phyloP scores from a whole-genome alignment of 2,329 filamentous ascomycete genomes.

The Penicillium sp. region DNA sequence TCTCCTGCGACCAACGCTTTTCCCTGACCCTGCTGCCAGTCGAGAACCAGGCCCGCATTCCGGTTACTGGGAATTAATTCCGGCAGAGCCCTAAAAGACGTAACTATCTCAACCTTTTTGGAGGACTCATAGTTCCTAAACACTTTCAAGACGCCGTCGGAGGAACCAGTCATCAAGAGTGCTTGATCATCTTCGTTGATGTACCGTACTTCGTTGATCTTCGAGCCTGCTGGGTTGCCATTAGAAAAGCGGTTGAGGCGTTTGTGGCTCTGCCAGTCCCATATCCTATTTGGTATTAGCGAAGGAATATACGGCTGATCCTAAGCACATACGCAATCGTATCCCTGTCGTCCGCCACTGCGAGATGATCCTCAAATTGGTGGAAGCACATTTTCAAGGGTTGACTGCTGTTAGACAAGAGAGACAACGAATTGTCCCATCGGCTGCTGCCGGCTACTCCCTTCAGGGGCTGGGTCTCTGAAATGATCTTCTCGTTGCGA shows the following conservation, averaged over 20 bases:
- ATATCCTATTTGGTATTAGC: constrained; percentile 53
- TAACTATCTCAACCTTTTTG: constrained; percentile 70
- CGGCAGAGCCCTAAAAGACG: constrained; percentile 81
- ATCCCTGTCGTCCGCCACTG: constrained; percentile 86
- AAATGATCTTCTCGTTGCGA: constrained; percentile 83
- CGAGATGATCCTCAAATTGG: constrained; percentile 92
- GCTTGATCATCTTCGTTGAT: constrained; percentile 98
- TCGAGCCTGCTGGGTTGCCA: constrained; percentile 80
- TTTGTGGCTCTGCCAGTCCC: constrained; percentile 78
- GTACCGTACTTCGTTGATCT: constrained; percentile 88
- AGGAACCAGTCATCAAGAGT: constrained; percentile 86
- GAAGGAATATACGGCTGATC: too few species aligned
- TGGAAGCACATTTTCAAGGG: constrained; percentile 91
- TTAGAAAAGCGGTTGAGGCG: constrained; percentile 82
- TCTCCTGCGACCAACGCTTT: constrained; percentile 92
- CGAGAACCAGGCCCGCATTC: constrained; percentile 90
- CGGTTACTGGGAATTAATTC: constrained; percentile 90
- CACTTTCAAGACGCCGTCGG: constrained; percentile 85
- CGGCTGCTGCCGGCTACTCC: constrained; percentile 72
- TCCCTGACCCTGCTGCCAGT: constrained; percentile 97
- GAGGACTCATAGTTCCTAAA: constrained; percentile 84
- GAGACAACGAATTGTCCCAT: constrained; percentile 74
- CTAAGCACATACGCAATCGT: constrained; percentile 53
- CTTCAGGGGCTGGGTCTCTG: constrained; percentile 88
- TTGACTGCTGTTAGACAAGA: constrained; percentile 82